phyloP scores from a whole-genome alignment of 805 yeast species.

The Brettanomyces anomalus region DNA sequence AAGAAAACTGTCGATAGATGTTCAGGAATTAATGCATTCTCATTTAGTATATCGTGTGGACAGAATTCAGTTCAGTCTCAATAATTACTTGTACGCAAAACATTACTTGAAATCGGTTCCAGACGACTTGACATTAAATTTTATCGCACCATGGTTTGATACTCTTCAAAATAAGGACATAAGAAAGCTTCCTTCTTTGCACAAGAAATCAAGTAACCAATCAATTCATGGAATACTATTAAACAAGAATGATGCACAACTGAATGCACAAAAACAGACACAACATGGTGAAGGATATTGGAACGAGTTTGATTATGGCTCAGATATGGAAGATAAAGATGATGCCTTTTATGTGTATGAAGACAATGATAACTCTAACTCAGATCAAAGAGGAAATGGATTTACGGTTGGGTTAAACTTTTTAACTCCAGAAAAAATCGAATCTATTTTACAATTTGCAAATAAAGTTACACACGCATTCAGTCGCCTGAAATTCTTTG shows the following conservation, averaged over 20 bases:
- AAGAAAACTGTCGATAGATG: slow-evolving; percentile 25
- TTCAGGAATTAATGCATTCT: slow-evolving; percentile 33
- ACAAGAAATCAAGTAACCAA: slow-evolving; percentile 1
- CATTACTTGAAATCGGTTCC: slow-evolving; percentile 13
- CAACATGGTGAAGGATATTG: slow-evolving; percentile 36
- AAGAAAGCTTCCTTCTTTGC: slow-evolving; percentile 32
- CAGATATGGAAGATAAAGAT: slow-evolving; percentile 33
- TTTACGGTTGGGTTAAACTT: slow-evolving; percentile 10
- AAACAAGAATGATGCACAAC: slow-evolving; percentile 21
- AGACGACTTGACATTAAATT: slow-evolving; percentile 18
- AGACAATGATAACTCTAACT: slow-evolving; percentile 18
- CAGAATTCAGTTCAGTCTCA: slow-evolving; percentile 23
- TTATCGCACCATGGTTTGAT: slow-evolving; percentile 26
- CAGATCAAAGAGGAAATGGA: slow-evolving; percentile 14
- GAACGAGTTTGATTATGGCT: slow-evolving; percentile 61
- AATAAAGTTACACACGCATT: slow-evolving; percentile 8
- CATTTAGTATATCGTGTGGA: slow-evolving; percentile 42
- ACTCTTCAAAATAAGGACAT: slow-evolving; percentile 27
- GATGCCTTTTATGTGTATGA: slow-evolving; percentile 31
- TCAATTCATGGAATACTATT: slow-evolving; percentile 20
- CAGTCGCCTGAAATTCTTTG: background rate
- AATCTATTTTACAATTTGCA: slow-evolving; percentile 16
- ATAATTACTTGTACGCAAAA: slow-evolving; percentile 22
- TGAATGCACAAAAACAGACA: background rate
- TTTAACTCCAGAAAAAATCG: slow-evolving; percentile 15